Conservation (phyloP, 495 filamentous ascomycete species). For the Neurospora sp. region DNA sequence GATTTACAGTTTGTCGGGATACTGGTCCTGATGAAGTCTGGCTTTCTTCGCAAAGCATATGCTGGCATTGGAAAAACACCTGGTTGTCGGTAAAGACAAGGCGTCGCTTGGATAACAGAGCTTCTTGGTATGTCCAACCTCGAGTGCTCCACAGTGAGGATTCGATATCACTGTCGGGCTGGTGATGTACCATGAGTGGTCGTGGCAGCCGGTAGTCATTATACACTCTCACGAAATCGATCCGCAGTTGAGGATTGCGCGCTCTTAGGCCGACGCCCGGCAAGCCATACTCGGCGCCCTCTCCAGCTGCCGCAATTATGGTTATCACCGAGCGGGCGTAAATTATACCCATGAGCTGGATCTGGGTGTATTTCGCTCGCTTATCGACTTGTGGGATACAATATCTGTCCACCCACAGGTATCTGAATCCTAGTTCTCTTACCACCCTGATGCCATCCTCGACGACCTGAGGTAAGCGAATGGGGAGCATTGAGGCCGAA, state of each 20-base stretch:
- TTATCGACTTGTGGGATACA: conserved; percentile 13
- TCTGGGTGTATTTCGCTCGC: conserved; percentile 15
- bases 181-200: background rate
- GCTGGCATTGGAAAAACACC: background rate
- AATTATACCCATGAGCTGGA: conserved; percentile 21
- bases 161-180: background rate
- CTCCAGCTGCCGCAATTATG: conserved; percentile 23
- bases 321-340: conserved; percentile 18
- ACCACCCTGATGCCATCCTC: conserved; percentile 18
- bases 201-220: background rate
- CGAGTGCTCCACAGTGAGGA: background rate
- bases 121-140: conserved; percentile 5
- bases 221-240: background rate
- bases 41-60: background rate
- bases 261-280: conserved; percentile 16
- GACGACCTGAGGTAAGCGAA: conserved; percentile 4
- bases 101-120: background rate
- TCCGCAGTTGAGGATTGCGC: background rate
- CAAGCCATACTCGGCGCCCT: conserved; percentile 16
- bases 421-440: conserved; percentile 12
- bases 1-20: background rate
- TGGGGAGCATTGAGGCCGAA: background rate
- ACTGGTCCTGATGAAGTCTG: background rate
- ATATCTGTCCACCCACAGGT: conserved; percentile 22
- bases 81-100: conserved; percentile 1